Conservation (phyloP, 345 rosid genomes). For the Barbarea vulgaris region DNA sequence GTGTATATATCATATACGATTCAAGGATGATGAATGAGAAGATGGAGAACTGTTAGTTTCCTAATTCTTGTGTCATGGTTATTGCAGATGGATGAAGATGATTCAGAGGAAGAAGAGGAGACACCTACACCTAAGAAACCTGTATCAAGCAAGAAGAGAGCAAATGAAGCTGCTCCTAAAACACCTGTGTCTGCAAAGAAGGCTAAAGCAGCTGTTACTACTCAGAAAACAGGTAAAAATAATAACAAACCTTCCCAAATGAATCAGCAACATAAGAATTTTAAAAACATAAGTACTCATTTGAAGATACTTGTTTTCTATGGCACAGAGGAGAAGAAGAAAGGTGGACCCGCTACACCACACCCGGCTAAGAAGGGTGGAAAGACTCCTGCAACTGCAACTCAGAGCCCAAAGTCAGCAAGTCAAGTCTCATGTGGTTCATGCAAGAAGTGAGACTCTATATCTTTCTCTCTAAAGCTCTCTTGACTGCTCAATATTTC, state of each 20-base stretch:
- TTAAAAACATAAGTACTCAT: not conserved
- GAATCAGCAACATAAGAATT: not conserved
- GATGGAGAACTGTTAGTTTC: not conserved
- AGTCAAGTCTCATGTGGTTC: conserved; percentile 65
- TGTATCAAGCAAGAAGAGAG: conserved; percentile 59
- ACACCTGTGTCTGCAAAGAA: conserved; percentile 67
- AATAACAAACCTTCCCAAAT: not conserved
- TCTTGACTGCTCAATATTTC: not conserved
- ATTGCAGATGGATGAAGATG: conserved; percentile 35
- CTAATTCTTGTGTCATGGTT: not conserved
- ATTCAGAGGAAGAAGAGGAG: conserved; percentile 53
- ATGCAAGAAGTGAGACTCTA: conserved; percentile 64
- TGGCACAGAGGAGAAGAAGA: conserved; percentile 72
- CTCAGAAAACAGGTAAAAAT: conserved; percentile 58
- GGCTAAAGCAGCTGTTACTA: conserved; percentile 52
- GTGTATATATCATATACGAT: not conserved
- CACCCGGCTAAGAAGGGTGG: conserved; percentile 70
- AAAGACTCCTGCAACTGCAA: conserved; percentile 34
- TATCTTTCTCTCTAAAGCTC: not conserved
- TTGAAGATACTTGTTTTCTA: not conserved
- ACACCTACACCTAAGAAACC: conserved; percentile 49
- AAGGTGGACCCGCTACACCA: conserved; percentile 71
- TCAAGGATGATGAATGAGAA: not conserved
- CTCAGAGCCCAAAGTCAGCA: conserved; percentile 64
- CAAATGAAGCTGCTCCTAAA: conserved; percentile 52